Base-by-base conservation (phyloP, 176 grass and related monocot species). In the Oropetium thomaeum region DNA sequence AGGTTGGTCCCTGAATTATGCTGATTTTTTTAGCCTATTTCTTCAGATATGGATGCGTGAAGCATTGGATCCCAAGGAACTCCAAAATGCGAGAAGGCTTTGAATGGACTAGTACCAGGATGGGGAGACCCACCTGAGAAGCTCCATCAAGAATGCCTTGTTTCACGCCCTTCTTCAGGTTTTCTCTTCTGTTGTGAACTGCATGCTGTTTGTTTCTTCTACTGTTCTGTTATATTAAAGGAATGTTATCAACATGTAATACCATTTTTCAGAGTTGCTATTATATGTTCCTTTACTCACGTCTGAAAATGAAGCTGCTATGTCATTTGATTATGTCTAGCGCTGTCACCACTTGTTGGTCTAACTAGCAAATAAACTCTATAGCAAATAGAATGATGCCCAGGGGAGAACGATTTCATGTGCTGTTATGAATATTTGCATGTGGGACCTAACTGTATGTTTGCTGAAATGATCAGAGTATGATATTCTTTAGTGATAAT, bases 1-100 rank as follows among this genome's bases (percentile, higher is more conserved):
- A 20, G 17, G 65, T 54, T 10, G 15, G 2, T 37, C 10, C 8
- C 7, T 73, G 37, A 58, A 51, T 23, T 61, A 28, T 75, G 20
- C n/a, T 82, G 79, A 68, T 66, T 73, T 83, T 89, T 79, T 59
- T 70, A 87, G 87, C 65, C 80, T 69, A 13, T 54, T 48, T 77
- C 15, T 75, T 80, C 60, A 58, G 55, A 61, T 49, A 81, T 87
- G 35, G 19, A 75, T 83, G 84, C 68, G 86, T 92, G 91, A 98
- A 92, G 96, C 96, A 98, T 92, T 98, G 96, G 96, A 98, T 98
- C 89, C 84, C 96, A 90, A 31, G 66, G 84, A 92, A 92, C 87
- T 98, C 91, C 96, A 98, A 92, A 94, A 98, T 98, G 96, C 84
- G 10, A 81, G 79, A 81, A 83, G 82, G 73, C 73, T 81, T 94